These are phyloP conservation scores for Plantago major DNA, from an alignment of 257 asterid genomes.

Conservation along the genomic window DNA sequence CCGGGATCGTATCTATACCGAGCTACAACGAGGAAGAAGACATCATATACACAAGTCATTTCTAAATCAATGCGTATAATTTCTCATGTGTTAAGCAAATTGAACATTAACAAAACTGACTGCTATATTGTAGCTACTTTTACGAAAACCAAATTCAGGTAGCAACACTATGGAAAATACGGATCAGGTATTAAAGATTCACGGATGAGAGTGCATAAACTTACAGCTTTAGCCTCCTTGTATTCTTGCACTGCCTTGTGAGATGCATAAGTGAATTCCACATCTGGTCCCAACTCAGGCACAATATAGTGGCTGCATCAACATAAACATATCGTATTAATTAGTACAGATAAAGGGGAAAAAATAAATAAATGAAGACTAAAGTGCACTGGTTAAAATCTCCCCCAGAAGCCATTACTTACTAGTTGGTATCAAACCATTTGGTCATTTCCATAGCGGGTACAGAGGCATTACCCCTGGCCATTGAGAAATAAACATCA, in stretches of 20 bases:
- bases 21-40: conserved; percentile 39
- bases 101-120: background rate
- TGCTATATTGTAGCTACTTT: too few species aligned
- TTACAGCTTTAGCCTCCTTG: conserved; percentile 73
- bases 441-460: conserved; percentile 97
- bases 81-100: background rate
- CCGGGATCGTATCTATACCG: conserved; percentile 70
- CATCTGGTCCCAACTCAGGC: conserved; percentile 74
- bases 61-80: background rate
- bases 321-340: background rate
- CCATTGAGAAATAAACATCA: conserved; percentile 76
- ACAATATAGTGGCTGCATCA: conserved; percentile 71
- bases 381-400: background rate
- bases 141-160: too few species aligned
- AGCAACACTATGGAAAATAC: too few species aligned
- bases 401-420: conserved; percentile 22
- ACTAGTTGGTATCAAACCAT: conserved; percentile 95
- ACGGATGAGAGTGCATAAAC: background rate
- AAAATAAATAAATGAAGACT: background rate
- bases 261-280: conserved; percentile 64
- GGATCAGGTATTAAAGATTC: too few species aligned
- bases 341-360: background rate
- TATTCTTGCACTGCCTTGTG: conserved; percentile 79
- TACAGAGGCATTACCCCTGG: conserved; percentile 82
- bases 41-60: background rate